Percentiles rank a stretch among this genome's conserved stretches.
These are phyloP conservation scores for Platanus orientalis DNA, from an alignment of 164 flowering plant genomes.

Conservation along the genomic window DNA sequence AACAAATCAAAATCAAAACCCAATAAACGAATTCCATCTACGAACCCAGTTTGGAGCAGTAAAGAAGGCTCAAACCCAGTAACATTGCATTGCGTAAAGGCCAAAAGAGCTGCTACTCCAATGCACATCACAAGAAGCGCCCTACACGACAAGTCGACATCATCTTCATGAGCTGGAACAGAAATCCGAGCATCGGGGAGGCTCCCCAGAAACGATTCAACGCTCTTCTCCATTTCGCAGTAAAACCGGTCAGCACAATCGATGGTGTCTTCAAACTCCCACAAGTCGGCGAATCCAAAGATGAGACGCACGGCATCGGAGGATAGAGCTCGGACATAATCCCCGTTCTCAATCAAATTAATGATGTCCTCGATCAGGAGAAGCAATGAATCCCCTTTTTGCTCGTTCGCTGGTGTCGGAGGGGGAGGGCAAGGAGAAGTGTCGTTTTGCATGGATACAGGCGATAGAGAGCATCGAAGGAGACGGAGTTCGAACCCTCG, in stretches of 20 bases:
- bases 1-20: neutral
- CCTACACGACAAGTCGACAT: constrained; percentile 23
- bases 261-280: constrained; percentile 24
- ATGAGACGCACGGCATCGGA: constrained; percentile 37
- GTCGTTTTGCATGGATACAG: constrained; percentile 11
- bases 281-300: constrained; percentile 22
- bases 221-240: constrained; percentile 34
- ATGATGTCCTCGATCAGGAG: constrained; percentile 28
- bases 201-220: constrained; percentile 37
- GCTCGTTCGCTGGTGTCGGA: constrained; percentile 1
- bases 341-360: constrained; percentile 53
- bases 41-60: neutral
- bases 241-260: constrained; percentile 44
- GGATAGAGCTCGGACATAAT: constrained; percentile 52
- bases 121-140: constrained; percentile 52
- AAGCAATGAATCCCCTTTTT: constrained; percentile 10
- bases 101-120: constrained; percentile 64
- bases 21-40: neutral
- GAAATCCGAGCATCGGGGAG: too few species aligned
- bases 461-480: constrained; percentile 58
- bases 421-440: constrained; percentile 9
- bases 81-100: constrained; percentile 62
- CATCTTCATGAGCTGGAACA: constrained; percentile 15
- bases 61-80: constrained; percentile 53
- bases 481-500: constrained; percentile 75